Conservation (phyloP, 148 eudicot species). For the Selenicereus undatus region DNA sequence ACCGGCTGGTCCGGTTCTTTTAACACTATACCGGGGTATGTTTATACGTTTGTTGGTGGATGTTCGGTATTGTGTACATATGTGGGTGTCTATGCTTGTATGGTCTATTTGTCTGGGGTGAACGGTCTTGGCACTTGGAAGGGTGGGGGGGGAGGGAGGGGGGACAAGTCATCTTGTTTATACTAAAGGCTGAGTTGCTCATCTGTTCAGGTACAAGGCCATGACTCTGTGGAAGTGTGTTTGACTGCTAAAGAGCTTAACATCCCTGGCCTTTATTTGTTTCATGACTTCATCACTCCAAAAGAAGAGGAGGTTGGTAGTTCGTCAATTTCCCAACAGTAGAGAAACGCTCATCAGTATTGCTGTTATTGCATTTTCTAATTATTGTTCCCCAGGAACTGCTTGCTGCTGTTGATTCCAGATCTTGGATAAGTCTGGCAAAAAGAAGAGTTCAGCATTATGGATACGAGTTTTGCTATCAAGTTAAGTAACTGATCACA, state of each 20-base stretch:
- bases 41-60: neutral
- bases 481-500: constrained; percentile 39
- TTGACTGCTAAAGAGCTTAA: constrained; percentile 68
- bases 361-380: constrained; percentile 9
- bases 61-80: neutral
- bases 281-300: constrained; percentile 69
- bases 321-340: constrained; percentile 11
- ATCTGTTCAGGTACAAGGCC: constrained; percentile 43
- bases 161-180: no score
- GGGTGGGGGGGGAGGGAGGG: no score
- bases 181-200: constrained; percentile 7
- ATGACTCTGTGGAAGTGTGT: constrained; percentile 53
- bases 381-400: constrained; percentile 51
- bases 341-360: neutral
- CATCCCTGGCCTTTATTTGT: constrained; percentile 75
- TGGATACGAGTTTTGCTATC: constrained; percentile 88
- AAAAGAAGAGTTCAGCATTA: constrained; percentile 97
- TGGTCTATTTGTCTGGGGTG: neutral
- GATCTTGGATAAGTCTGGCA: constrained; percentile 81
- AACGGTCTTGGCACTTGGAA: neutral
- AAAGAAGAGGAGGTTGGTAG: constrained; percentile 80
- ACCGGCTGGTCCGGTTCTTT: no score
- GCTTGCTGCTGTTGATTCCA: constrained; percentile 85
- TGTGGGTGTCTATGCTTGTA: neutral
- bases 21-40: no score